Conservation (phyloP, 2,329 filamentous ascomycete genomes). For the Aulographum hederae region DNA sequence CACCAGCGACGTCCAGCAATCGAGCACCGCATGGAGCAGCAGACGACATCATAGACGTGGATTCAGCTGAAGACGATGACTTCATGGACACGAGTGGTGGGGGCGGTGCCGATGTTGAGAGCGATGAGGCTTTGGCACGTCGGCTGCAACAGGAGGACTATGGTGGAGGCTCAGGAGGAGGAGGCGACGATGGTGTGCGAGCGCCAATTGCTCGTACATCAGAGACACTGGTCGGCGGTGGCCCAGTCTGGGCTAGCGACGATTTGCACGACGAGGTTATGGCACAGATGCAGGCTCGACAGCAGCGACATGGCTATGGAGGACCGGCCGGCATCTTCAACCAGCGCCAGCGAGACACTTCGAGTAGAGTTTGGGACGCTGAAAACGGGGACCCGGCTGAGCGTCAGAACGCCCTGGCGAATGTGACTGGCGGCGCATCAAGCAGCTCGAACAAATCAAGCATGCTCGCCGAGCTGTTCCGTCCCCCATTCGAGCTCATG, state of each 20-base stretch:
- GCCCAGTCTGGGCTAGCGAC: constrained; percentile 27
- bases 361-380: constrained; percentile 40
- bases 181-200: constrained; percentile 45
- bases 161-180: constrained; percentile 21
- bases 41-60: too few relatives aligned
- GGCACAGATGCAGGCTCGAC: constrained; percentile 37
- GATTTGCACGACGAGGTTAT: constrained; percentile 42
- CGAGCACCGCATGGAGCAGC: constrained; percentile 61
- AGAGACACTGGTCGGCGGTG: constrained; percentile 73
- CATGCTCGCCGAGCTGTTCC: constrained; percentile 77
- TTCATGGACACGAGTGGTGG: constrained; percentile 20
- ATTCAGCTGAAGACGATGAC: constrained; percentile 32
- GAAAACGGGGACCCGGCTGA: constrained; percentile 25
- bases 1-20: constrained; percentile 17
- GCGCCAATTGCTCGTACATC: constrained; percentile 84
- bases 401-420: constrained; percentile 34
- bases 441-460: constrained; percentile 51
- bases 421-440: constrained; percentile 46
- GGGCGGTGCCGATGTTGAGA: constrained; percentile 24
- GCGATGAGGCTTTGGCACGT: constrained; percentile 86
- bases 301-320: constrained; percentile 13
- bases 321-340: constrained; percentile 49
- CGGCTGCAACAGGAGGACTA: constrained; percentile 88
- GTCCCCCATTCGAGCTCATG: constrained; percentile 85
- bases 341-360: constrained; percentile 34